A percentile compares a stretch with the other conserved stretches of the same genome.
Evolutionary conservation across 129 eudicot genomes (phyloP).

Genomic region (Deinandra increscens): DNA sequence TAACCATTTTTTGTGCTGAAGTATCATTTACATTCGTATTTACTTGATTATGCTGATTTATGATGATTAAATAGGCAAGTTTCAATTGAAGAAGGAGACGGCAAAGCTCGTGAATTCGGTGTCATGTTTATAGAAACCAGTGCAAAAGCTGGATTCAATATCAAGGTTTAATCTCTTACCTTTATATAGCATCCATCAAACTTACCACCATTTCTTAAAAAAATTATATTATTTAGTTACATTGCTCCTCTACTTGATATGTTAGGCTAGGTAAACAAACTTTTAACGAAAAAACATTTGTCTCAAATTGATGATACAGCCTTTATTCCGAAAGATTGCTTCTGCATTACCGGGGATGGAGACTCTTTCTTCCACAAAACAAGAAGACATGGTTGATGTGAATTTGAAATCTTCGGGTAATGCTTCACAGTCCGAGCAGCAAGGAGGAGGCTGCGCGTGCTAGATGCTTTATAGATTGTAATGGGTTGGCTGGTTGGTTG

Average conservation of each 20-base stretch:
- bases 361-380: constrained; percentile 68
- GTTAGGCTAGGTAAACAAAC: not conserved
- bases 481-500: constrained; percentile 10
- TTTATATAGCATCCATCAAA: not conserved
- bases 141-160: constrained; percentile 88
- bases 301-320: constrained; percentile 40
- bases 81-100: constrained; percentile 75
- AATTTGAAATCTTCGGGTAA: constrained; percentile 64
- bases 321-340: constrained; percentile 83
- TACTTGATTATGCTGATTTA: constrained; percentile 5
- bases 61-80: constrained; percentile 63
- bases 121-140: constrained; percentile 88
- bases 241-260: not conserved
- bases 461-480: constrained; percentile 35
- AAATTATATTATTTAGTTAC: not conserved
- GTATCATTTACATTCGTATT: not conserved
- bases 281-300: too few species aligned
- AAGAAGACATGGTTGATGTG: constrained; percentile 95
- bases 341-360: constrained; percentile 95
- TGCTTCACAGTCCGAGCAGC: constrained; percentile 63
- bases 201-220: not conserved
- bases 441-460: constrained; percentile 84
- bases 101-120: constrained; percentile 62
- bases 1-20: not conserved
- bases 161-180: constrained; percentile 47